Conservation (phyloP, 768 basidiomycete genomes). For the Leccinellum rugosiceps region DNA sequence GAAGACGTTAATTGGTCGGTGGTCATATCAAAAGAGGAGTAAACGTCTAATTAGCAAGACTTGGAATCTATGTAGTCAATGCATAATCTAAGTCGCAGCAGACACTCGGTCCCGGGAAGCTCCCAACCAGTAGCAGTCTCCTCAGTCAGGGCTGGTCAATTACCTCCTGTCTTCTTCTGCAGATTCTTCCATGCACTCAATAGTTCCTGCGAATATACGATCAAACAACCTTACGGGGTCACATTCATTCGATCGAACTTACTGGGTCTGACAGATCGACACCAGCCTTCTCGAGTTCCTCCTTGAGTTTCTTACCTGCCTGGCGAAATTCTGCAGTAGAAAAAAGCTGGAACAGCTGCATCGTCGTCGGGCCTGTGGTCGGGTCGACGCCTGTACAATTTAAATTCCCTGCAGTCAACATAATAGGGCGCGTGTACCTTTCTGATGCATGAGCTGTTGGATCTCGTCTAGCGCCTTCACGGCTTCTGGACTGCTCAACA, state of each 20-base stretch:
- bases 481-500: constrained; percentile 49
- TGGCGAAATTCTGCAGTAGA: constrained; percentile 51
- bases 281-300: constrained; percentile 56
- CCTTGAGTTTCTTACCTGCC: constrained; percentile 42
- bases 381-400: constrained; percentile 45
- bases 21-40: constrained; percentile 7
- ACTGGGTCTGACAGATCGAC: constrained; percentile 58
- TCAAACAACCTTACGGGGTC: not conserved
- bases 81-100: not conserved
- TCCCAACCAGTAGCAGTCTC: not conserved
- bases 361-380: constrained; percentile 43
- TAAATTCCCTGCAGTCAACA: not conserved
- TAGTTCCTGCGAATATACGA: constrained; percentile 38
- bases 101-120: not conserved
- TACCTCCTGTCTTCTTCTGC: constrained; percentile 27
- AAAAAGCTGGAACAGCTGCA: constrained; percentile 54
- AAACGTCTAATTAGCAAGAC: constrained; percentile 7
- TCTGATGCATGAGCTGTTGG: constrained; percentile 46
- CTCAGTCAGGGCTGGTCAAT: constrained; percentile 2
- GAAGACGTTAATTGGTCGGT: constrained; percentile 6
- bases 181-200: constrained; percentile 38
- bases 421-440: constrained; percentile 35
- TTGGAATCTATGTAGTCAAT: not conserved
- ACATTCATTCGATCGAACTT: constrained; percentile 10
- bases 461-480: constrained; percentile 43